Conservation (phyloP, 2,329 filamentous ascomycete species). For the Ophiostoma fasciatum region DNA sequence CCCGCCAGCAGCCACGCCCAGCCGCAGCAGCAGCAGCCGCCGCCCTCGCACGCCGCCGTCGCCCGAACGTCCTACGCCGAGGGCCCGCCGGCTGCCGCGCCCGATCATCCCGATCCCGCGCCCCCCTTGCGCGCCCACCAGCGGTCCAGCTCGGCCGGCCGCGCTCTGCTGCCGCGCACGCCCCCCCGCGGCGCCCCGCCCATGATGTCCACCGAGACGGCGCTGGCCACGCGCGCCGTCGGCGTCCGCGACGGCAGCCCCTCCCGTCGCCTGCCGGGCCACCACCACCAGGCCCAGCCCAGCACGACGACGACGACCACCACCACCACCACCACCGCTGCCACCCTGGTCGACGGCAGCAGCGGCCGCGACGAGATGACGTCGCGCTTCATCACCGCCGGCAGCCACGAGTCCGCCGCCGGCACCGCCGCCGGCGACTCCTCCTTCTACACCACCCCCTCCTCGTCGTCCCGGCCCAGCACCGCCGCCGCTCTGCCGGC, state of each 20-base stretch:
- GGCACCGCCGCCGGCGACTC: constrained; percentile 36
- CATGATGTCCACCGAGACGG: constrained; percentile 44
- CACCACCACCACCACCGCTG: constrained; percentile 48
- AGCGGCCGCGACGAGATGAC: constrained; percentile 34
- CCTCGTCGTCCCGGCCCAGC: constrained; percentile 14
- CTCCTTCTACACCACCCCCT: constrained; percentile 32
- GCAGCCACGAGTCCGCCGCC: constrained; percentile 27
- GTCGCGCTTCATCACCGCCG: constrained; percentile 40
- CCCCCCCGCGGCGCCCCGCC: constrained; percentile 47
- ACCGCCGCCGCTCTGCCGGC: no score
- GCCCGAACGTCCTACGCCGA: no score
- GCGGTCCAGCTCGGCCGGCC: no score
- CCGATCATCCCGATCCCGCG: no score
- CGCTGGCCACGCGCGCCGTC: constrained; percentile 16
- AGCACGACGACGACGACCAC: no score
- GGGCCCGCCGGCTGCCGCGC: no score
- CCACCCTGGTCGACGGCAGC: constrained; percentile 22
- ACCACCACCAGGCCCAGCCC: constrained; percentile 6
- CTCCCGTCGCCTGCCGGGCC: constrained; percentile 11
- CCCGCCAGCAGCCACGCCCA: neutral
- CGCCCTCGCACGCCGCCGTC: no score
- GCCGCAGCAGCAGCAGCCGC: neutral
- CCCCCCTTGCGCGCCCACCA: no score
- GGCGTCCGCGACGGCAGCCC: constrained; percentile 15
- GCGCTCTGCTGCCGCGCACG: constrained; percentile 44